Evolutionary conservation across 2,329 filamentous ascomycete species (phyloP), one percentile per base, ranked within the genome.

Genomic region (Fusarium sambucinum): DNA sequence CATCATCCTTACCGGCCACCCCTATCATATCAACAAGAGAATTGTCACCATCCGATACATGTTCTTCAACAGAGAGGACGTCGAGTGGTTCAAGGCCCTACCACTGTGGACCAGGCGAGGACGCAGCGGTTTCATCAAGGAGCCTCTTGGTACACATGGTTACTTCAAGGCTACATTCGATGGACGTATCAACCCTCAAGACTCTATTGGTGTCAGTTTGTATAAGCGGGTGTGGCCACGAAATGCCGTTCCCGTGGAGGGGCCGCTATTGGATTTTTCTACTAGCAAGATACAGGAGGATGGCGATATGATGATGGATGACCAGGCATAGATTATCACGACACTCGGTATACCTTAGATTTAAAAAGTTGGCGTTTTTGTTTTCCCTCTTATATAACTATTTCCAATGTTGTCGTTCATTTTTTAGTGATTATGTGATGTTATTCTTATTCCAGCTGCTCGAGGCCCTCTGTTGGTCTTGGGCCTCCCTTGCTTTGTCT

Each of bases 161-260:
- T 99, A 99, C 83, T 98, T 98, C 87, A 99, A 99, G 85, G 96
- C 96, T 14, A 97, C 92, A 3, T 99, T 99, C 82, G 96, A 99
- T 78, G 93, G 90, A 14, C 92, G 92, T 77, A 95, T 99, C 78
- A 98, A 97, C 79, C 94, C 96, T 2, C 92, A 97, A 81, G 96
- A 99, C 81, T 90, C 94, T 5, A 89, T 99, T 46, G 96, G 93
- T 50, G 92, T 98, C 67, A 97, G 93, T 80, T 77, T 96, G 75
- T 96, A 95, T 77, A 96, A 96, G 86, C 83, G 92, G 23, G 89
- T 95, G 63, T 96, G 90, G 86, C 96, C 96, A 10, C 85, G 94
- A 60, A 85, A 84, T 66, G 89, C 93, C 19, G 76, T 75, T 45
- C 80, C 83, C 2, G 77, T 87, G 33, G 73, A 77, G 14, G 83